phyloP scores from a whole-genome alignment of 768 basidiomycete genomes.

The Fomitopsis pulvina region DNA sequence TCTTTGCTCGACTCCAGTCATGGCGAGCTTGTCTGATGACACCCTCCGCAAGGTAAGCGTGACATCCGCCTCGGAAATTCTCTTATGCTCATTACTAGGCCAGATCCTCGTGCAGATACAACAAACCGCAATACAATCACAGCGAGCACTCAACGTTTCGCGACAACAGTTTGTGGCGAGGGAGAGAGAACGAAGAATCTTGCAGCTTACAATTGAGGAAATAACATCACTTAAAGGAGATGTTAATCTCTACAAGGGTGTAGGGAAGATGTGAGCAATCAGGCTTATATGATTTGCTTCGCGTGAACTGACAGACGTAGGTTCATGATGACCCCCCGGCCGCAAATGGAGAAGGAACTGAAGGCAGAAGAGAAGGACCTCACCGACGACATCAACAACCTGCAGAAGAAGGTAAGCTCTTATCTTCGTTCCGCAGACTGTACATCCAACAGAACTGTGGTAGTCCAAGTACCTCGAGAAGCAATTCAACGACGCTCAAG shows the following conservation, averaged over 20 bases:
- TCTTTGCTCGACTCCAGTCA: constrained; percentile 12
- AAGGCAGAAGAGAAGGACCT: constrained; percentile 76
- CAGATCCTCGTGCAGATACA: constrained; percentile 94
- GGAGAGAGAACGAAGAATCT: constrained; percentile 83
- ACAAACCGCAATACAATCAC: constrained; percentile 82
- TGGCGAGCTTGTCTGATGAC: constrained; percentile 50
- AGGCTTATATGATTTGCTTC: neutral
- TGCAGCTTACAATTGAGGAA: constrained; percentile 86
- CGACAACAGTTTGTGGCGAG: constrained; percentile 72
- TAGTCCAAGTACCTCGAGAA: constrained; percentile 91
- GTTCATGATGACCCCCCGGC: constrained; percentile 86
- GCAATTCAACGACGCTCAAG: constrained; percentile 86
- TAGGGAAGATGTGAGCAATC: constrained; percentile 82
- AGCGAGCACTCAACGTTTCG: constrained; percentile 66
- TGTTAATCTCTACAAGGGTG: constrained; percentile 86
- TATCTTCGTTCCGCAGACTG: neutral
- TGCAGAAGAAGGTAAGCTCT: constrained; percentile 74
- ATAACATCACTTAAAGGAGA: constrained; percentile 62
- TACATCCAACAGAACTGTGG: neutral
- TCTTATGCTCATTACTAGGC: neutral
- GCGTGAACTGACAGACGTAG: constrained; percentile 30
- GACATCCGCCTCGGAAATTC: no score
- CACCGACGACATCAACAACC: constrained; percentile 70
- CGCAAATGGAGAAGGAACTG: constrained; percentile 71
- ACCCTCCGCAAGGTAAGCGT: constrained; percentile 65